A percentile compares a stretch with the other conserved stretches of the same genome.
These are phyloP conservation scores for Mortierella sp. DNA, from an alignment of 371 early-diverging fungal species.

Conservation along the genomic window DNA sequence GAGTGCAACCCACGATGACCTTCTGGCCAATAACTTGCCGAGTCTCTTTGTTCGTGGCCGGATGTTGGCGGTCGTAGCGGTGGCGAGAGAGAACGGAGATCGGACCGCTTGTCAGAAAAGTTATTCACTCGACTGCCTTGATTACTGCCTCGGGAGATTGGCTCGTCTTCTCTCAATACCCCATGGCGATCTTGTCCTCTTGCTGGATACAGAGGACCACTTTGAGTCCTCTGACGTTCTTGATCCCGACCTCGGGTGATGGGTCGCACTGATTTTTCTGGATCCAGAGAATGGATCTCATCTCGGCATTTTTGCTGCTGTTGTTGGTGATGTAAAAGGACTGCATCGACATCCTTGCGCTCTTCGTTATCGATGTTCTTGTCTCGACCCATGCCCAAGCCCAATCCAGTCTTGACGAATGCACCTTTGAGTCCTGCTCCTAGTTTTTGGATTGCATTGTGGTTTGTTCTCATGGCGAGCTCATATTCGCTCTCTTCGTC, in stretches of 20 bases:
- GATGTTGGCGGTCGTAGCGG: constrained; percentile 10
- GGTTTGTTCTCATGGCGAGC: neutral
- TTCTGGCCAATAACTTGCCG: constrained; percentile 25
- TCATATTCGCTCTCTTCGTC: constrained; percentile 11
- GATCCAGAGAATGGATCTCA: constrained; percentile 1
- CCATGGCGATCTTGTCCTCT: neutral
- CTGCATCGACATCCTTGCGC: constrained; percentile 25
- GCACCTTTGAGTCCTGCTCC: constrained; percentile 42
- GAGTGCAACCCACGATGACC: constrained; percentile 10
- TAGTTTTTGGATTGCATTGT: constrained; percentile 17
- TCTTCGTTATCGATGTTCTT: neutral
- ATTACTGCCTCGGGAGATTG: neutral
- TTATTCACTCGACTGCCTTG: neutral
- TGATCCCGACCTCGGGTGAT: constrained; percentile 17
- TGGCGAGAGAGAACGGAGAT: constrained; percentile 37
- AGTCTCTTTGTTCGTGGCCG: constrained; percentile 24
- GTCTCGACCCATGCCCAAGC: constrained; percentile 8
- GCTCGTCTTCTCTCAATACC: too few relatives aligned
- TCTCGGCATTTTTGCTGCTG: constrained; percentile 21
- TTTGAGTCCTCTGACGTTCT: constrained; percentile 13
- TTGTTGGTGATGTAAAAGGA: constrained; percentile 19
- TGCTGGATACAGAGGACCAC: constrained; percentile 17
- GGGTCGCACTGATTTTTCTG: neutral
- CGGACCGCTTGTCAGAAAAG: constrained; percentile 5
- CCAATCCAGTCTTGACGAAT: constrained; percentile 24